Percentiles rank a stretch among this genome's conserved stretches.
Conservation (phyloP, 2,329 filamentous ascomycete genomes). For the Huntiella decipiens region DNA sequence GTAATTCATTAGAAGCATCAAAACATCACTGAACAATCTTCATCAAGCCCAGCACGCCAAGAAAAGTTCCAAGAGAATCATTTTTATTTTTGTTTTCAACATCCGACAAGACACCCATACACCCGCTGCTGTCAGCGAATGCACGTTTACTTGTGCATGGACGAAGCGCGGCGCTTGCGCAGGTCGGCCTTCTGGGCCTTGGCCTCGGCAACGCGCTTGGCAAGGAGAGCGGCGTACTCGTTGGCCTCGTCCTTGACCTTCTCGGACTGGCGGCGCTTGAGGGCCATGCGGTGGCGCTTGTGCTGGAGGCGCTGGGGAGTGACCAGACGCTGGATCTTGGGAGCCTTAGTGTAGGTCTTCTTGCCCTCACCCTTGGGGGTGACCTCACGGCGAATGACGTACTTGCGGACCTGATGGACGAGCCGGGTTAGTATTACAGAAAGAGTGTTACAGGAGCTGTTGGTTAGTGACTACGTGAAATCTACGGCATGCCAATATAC, state of each 20-base stretch:
- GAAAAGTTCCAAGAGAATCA: constrained; percentile 4
- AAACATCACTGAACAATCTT: background rate
- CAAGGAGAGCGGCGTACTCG: constrained; percentile 90
- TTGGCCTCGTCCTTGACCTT: constrained; percentile 97
- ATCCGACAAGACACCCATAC: constrained; percentile 1
- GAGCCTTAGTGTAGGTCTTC: constrained; percentile 98
- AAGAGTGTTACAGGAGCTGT: background rate
- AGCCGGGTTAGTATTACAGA: constrained; percentile 7
- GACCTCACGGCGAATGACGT: constrained; percentile 97
- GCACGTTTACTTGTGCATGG: constrained; percentile 64
- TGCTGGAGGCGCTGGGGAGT: constrained; percentile 99
- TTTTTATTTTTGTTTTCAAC: constrained; percentile 8
- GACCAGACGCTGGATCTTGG: constrained; percentile 98
- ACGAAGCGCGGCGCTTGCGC: constrained; percentile 93
- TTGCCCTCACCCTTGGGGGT: constrained; percentile 95
- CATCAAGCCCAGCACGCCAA: background rate
- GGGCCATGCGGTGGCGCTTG: constrained; percentile 94
- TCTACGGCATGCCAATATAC: constrained; percentile 9
- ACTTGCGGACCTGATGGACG: constrained; percentile 70
- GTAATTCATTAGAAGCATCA: background rate
- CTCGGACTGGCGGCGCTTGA: constrained; percentile 96
- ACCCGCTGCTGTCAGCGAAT: constrained; percentile 4
- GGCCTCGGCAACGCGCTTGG: constrained; percentile 93
- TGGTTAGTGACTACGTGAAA: constrained; percentile 18
- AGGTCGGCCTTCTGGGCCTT: constrained; percentile 84